A percentile compares a stretch with the other conserved stretches of the same genome.
These are phyloP conservation scores for Agrostemma githago DNA, from an alignment of 148 eudicot species.

Conservation along the genomic window DNA sequence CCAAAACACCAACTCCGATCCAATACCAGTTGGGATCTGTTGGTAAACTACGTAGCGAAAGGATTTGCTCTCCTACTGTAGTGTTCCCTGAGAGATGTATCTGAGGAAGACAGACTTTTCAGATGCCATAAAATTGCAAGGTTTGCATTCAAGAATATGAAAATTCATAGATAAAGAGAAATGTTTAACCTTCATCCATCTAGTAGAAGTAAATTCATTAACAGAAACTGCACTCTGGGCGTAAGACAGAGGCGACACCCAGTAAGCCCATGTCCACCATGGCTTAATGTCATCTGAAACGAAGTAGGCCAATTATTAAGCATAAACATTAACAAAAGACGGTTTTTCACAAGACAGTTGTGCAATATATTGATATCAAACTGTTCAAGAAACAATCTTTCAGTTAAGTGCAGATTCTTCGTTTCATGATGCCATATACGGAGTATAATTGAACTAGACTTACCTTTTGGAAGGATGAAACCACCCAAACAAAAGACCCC, in stretches of 20 bases:
- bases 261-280: conserved; percentile 93
- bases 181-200: conserved; percentile 63
- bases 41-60: conserved; percentile 43
- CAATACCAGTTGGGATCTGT: conserved; percentile 62
- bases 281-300: conserved; percentile 64
- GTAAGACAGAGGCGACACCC: conserved; percentile 84
- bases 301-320: conserved; percentile 1
- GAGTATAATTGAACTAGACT: background rate
- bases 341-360: background rate
- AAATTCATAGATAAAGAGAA: background rate
- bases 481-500: conserved; percentile 67
- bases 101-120: conserved; percentile 29
- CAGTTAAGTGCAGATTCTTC: background rate
- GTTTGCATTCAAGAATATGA: background rate
- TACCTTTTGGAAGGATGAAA: conserved; percentile 58
- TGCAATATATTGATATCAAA: background rate
- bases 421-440: background rate
- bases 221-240: conserved; percentile 75
- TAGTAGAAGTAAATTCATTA: conserved; percentile 69
- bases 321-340: background rate
- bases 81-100: conserved; percentile 36
- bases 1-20: conserved; percentile 65
- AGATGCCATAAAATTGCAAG: conserved; percentile 1
- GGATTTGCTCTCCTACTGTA: conserved; percentile 49
- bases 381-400: background rate